These are phyloP conservation scores for Colletotrichum euphorbiae DNA, from an alignment of 2,329 filamentous ascomycete genomes.

Conservation along the genomic window DNA sequence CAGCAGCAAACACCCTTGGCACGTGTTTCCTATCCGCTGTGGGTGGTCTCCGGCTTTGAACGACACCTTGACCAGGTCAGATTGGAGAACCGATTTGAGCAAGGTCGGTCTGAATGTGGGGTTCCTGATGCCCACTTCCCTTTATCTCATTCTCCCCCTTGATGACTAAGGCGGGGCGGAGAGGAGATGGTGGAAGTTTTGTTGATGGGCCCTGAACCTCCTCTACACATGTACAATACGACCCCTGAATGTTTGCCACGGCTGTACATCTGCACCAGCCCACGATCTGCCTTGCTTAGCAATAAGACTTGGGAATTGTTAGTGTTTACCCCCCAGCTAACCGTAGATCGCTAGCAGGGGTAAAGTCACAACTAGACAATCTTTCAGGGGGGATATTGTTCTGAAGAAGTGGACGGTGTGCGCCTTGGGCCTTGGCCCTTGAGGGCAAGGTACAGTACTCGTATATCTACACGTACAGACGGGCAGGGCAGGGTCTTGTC, in stretches of 20 bases:
- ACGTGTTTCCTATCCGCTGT: slow-evolving; percentile 23
- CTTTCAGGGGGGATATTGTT: no score
- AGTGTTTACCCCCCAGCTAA: no score
- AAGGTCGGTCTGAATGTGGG: slow-evolving; percentile 32
- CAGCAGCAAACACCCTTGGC: slow-evolving; percentile 30
- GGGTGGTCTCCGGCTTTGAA: not conserved
- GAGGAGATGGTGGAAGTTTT: slow-evolving; percentile 9
- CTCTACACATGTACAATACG: no score
- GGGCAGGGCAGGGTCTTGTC: no score
- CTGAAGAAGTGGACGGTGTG: slow-evolving; percentile 12
- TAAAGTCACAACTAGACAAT: no score
- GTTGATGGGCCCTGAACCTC: not conserved
- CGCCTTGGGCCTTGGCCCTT: no score
- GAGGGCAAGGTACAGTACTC: slow-evolving; percentile 6
- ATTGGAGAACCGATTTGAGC: slow-evolving; percentile 6
- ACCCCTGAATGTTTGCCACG: no score
- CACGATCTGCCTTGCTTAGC: no score
- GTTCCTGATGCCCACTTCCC: slow-evolving; percentile 21
- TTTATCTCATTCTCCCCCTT: not conserved
- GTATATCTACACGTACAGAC: no score
- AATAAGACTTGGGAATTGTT: no score
- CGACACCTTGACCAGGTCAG: slow-evolving; percentile 9
- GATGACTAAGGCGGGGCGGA: slow-evolving; percentile 19
- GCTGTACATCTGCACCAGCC: no score
- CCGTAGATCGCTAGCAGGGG: no score